phyloP scores from a whole-genome alignment of 78 protist genomes.

The Bodo saltans region DNA sequence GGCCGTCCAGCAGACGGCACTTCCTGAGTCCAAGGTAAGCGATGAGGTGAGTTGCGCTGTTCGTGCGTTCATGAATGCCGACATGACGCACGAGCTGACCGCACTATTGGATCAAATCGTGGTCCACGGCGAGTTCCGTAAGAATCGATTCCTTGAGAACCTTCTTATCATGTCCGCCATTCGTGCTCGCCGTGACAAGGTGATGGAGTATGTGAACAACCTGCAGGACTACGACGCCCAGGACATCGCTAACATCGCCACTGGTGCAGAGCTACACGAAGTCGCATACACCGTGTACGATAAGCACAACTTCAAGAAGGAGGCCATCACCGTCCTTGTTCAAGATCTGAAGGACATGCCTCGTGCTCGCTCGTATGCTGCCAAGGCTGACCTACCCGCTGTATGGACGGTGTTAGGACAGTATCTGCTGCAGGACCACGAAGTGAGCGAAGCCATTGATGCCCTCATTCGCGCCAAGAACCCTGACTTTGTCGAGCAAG shows the following conservation, averaged over 20 bases:
- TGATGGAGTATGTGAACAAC: constrained; percentile 92
- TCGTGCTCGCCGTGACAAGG: constrained; percentile 85
- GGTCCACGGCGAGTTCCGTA: constrained; percentile 80
- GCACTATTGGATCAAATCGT: constrained; percentile 98
- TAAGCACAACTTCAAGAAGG: constrained; percentile 78
- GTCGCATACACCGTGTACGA: constrained; percentile 97
- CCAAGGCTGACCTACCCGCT: constrained; percentile 71
- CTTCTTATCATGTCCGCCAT: constrained; percentile 97
- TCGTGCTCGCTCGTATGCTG: constrained; percentile 96
- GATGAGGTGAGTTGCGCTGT: constrained; percentile 94
- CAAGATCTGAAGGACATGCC: constrained; percentile 72
- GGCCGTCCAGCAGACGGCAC: constrained; percentile 94
- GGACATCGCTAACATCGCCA: constrained; percentile 91
- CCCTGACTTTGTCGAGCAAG: constrained; percentile 42
- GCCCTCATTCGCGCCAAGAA: constrained; percentile 85
- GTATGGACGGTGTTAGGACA: constrained; percentile 87
- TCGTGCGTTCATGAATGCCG: constrained; percentile 96
- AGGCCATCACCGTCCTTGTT: constrained; percentile 90
- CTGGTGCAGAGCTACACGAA: constrained; percentile 80
- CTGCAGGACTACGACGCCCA: constrained; percentile 94
- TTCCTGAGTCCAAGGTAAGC: constrained; percentile 84
- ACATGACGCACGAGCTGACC: constrained; percentile 96
- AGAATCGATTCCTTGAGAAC: constrained; percentile 93
- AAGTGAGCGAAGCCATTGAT: constrained; percentile 67
- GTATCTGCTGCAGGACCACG: constrained; percentile 81